Evolutionary conservation across 768 basidiomycete genomes (phyloP).

Genomic region (Suillus plorans): DNA sequence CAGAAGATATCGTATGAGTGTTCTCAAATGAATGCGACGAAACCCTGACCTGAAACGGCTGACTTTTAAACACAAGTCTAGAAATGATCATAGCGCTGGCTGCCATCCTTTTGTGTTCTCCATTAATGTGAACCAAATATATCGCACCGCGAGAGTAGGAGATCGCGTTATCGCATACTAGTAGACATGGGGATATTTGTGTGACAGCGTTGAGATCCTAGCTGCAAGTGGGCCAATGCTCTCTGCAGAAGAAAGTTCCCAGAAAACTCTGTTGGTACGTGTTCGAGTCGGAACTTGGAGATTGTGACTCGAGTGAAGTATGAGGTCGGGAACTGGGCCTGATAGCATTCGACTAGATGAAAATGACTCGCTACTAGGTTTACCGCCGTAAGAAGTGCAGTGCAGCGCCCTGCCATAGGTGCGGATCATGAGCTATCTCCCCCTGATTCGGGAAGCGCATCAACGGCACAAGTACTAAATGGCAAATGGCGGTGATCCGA

Average conservation of each 20-base stretch:
- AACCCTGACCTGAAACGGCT: not conserved
- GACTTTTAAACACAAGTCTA: not conserved
- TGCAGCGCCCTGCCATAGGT: not conserved
- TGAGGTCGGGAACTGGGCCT: not conserved
- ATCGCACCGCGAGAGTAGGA: not conserved
- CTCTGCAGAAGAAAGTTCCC: not conserved
- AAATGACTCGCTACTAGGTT: not conserved
- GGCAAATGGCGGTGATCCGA: not conserved
- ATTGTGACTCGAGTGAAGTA: not conserved
- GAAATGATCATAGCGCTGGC: not conserved
- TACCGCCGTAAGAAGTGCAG: not conserved
- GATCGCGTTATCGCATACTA: too few species aligned
- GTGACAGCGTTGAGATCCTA: not conserved
- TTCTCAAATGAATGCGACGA: not conserved
- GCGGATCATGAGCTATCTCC: not conserved
- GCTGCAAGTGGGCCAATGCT: not conserved
- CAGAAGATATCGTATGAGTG: not conserved
- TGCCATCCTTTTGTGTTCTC: not conserved
- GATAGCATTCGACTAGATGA: not conserved
- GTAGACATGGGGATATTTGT: not conserved
- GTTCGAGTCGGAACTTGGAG: not conserved
- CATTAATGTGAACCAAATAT: not conserved
- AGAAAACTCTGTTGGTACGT: not conserved
- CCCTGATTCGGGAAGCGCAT: not conserved
- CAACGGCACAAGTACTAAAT: not conserved